A percentile compares a stretch with the other conserved stretches of the same genome.
phyloP scores from a whole-genome alignment of 139 green algal genomes.

The Haematococcus lacustris region DNA sequence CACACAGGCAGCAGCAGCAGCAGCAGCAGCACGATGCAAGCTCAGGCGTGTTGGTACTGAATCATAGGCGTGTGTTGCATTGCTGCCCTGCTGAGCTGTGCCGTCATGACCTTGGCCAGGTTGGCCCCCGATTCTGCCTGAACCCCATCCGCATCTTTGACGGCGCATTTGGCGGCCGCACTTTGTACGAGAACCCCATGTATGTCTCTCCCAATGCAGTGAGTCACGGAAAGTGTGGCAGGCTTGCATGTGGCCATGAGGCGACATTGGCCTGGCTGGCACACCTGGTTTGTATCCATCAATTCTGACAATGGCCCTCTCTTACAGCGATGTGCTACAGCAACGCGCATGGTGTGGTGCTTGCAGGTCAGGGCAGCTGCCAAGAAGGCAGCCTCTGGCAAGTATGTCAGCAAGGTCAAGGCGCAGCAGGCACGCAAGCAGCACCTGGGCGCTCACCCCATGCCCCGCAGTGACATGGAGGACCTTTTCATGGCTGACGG shows the following conservation, averaged over 20 bases:
- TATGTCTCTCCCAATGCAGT: constrained; percentile 90
- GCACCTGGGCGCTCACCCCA: constrained; percentile 46
- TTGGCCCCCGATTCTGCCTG: constrained; percentile 84
- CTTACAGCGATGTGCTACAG: no score
- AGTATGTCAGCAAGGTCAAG: constrained; percentile 77
- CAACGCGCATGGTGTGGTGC: neutral
- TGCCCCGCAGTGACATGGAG: constrained; percentile 43
- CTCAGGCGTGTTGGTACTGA: no score
- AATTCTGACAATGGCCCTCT: no score
- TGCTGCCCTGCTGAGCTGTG: no score
- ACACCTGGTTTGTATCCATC: no score
- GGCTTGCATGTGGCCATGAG: no score
- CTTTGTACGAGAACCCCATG: constrained; percentile 85
- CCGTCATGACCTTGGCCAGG: no score
- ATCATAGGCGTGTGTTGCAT: no score
- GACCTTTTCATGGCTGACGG: constrained; percentile 50
- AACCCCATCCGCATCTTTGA: constrained; percentile 87
- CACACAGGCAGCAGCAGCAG: no score
- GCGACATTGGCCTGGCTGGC: neutral
- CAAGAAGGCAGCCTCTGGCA: constrained; percentile 65
- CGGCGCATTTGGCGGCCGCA: constrained; percentile 77
- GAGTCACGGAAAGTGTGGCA: no score
- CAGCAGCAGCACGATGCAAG: no score
- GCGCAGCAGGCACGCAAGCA: constrained; percentile 45
- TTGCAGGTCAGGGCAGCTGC: constrained; percentile 49